Percentiles rank a stretch among this genome's conserved stretches.
Conservation (phyloP, 2,329 filamentous ascomycete genomes). For the Boeremia exigua region DNA sequence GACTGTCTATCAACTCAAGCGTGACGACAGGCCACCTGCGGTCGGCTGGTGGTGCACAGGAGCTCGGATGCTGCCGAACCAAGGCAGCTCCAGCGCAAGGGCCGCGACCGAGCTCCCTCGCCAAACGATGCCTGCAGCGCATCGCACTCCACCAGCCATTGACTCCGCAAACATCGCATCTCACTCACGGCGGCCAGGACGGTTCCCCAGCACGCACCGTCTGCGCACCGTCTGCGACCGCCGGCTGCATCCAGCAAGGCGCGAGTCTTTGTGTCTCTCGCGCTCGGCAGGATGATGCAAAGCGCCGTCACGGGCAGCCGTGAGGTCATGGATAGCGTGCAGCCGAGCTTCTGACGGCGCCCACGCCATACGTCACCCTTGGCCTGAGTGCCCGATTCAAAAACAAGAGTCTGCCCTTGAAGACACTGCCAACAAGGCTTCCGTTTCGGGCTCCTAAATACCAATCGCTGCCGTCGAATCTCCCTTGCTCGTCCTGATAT, state of each 20-base stretch:
- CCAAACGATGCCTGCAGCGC: constrained; percentile 5
- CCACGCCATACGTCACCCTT: constrained; percentile 14
- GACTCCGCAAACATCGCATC: constrained; percentile 6
- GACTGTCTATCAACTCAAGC: background rate
- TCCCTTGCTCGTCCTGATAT: background rate
- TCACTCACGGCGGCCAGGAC: background rate
- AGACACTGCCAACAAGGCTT: background rate
- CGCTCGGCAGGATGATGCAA: constrained; percentile 14
- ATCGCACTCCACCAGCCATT: background rate
- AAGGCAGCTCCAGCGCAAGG: constrained; percentile 7
- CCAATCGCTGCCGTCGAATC: background rate
- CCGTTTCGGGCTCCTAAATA: constrained; percentile 13
- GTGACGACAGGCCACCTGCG: background rate
- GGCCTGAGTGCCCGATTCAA: constrained; percentile 1
- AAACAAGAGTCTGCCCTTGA: constrained; percentile 15
- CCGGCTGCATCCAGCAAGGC: constrained; percentile 10
- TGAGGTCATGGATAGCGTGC: constrained; percentile 8
- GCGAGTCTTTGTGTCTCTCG: constrained; percentile 1
- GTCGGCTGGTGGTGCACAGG: background rate
- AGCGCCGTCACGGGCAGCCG: background rate
- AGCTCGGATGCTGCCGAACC: constrained; percentile 6
- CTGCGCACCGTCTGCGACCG: background rate
- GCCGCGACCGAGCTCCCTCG: constrained; percentile 5
- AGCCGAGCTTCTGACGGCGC: constrained; percentile 1
- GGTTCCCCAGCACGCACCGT: background rate